Evolutionary conservation across 106 monocot species (phyloP), one percentile per base, ranked within the genome.

Genomic region (Dendrobium officinale): DNA sequence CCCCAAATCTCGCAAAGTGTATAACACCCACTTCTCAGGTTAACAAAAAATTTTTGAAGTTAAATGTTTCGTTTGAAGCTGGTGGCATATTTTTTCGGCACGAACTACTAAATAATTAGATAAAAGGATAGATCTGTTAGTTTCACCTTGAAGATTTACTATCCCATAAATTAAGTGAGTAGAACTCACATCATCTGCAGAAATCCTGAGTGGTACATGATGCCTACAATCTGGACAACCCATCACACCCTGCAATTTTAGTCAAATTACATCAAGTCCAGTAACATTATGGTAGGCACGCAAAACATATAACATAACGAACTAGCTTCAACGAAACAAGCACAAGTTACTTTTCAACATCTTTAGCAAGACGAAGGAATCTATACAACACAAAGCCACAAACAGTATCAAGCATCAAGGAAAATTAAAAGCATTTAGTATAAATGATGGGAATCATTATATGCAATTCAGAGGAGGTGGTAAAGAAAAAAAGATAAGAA

Each of bases 171-270:
- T 66, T 27, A 77, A 81, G 64, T 10, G 24, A 42, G 48, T 59
- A 73, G 43, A 78, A 84, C 95, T 92, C 80, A 95, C 94, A 85
- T 95, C 87, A 85, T 95, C 95, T 42, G 88, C 92, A 79, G 95
- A 95, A 42, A 95, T 92, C 55, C 88, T 90, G 31, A 95, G 75
- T 80, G 90, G 86, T 77, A 90, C 82, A 61, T 78, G 79, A 75
- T 95, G 84, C 85, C 90, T 92, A 79, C 95, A 95, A 78, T 88
- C 92, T 64, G 95, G 91, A 67, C 95, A 95, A 72, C 83, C 22
- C 95, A 92, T 92, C 4, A 92, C 95, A 79, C 92, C 95, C 95
- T 95, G 79, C 80, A 90, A 59, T 51, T 75, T 26, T 74, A 81
- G 72, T 5, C 5, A 43, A 55, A 67, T 20, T 48, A 66, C 9